Percentiles rank a stretch among this genome's conserved stretches.
Conservation (phyloP, 208 protist genomes). For the Crithidia sp. region DNA sequence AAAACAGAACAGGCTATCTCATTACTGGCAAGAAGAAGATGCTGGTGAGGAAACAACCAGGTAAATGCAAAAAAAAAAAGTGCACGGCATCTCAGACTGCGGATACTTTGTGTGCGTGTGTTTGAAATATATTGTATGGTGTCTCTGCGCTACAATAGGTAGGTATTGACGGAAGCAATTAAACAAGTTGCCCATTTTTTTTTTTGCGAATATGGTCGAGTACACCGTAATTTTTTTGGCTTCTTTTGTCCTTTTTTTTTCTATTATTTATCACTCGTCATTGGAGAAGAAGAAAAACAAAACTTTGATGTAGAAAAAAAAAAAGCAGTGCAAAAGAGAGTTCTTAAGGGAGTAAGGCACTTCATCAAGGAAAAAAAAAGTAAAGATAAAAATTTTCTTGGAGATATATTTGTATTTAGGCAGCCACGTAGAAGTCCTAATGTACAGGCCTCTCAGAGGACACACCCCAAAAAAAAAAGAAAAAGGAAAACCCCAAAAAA, state of each 20-base stretch:
- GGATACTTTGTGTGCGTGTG: background rate
- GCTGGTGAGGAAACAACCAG: background rate
- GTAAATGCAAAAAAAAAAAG: background rate
- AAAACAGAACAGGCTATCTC: background rate
- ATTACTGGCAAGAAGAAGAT: background rate
- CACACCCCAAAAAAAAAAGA: background rate
- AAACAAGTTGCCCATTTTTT: too few relatives aligned
- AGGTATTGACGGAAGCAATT: background rate
- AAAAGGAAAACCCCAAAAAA: background rate
- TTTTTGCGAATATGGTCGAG: background rate
- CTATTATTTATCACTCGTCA: background rate
- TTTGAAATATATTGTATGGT: background rate
- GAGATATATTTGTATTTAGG: too few relatives aligned
- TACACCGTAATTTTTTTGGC: background rate
- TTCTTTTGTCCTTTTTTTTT: conserved; percentile 9
- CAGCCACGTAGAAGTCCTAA: background rate
- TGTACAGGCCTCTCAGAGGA: background rate
- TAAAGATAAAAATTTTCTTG: too few relatives aligned
- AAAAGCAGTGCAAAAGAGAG: background rate
- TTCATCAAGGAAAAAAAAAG: too few relatives aligned
- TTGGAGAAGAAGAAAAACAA: conserved; percentile 9
- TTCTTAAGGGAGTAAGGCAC: background rate
- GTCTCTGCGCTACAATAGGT: too few relatives aligned
- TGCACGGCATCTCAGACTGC: background rate
- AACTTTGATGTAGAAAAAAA: background rate